Percentiles rank a stretch among this genome's conserved stretches.
Evolutionary conservation across 2,329 filamentous ascomycete genomes (phyloP).

Genomic region (Colletotrichum tanaceti): DNA sequence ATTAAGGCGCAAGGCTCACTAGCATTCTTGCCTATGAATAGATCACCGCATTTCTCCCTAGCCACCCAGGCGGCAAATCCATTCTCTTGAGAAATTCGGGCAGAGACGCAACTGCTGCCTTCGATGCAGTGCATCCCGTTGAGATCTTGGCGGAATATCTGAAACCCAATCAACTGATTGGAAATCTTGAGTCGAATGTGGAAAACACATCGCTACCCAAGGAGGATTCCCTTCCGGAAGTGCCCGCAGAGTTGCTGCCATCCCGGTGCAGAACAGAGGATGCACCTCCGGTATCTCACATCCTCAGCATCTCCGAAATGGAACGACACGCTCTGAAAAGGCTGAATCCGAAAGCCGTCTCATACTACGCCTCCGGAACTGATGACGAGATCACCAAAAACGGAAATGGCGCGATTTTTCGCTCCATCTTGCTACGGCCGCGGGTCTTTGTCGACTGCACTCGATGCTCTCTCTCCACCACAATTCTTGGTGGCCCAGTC

Average conservation of each 20-base stretch:
- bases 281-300: conserved; percentile 68
- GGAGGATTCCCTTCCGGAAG: neutral
- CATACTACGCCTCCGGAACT: conserved; percentile 86
- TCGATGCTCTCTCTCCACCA: conserved; percentile 76
- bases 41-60: conserved; percentile 73
- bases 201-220: neutral
- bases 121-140: conserved; percentile 85
- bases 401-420: conserved; percentile 81
- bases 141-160: conserved; percentile 83
- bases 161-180: conserved; percentile 74
- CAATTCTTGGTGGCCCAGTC: conserved; percentile 74
- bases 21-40: conserved; percentile 3
- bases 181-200: conserved; percentile 69
- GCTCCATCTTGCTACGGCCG: conserved; percentile 80
- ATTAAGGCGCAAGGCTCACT: neutral
- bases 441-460: conserved; percentile 85
- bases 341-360: conserved; percentile 82
- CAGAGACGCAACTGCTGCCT: conserved; percentile 85
- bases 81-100: conserved; percentile 85
- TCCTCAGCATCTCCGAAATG: conserved; percentile 85
- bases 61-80: conserved; percentile 82
- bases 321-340: conserved; percentile 78
- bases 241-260: conserved; percentile 59
- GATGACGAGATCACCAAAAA: conserved; percentile 81
- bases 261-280: conserved; percentile 42